Percentiles rank a stretch among this genome's conserved stretches.
Evolutionary conservation across 345 rosid genomes (phyloP).

Genomic region (Heritiera littoralis): DNA sequence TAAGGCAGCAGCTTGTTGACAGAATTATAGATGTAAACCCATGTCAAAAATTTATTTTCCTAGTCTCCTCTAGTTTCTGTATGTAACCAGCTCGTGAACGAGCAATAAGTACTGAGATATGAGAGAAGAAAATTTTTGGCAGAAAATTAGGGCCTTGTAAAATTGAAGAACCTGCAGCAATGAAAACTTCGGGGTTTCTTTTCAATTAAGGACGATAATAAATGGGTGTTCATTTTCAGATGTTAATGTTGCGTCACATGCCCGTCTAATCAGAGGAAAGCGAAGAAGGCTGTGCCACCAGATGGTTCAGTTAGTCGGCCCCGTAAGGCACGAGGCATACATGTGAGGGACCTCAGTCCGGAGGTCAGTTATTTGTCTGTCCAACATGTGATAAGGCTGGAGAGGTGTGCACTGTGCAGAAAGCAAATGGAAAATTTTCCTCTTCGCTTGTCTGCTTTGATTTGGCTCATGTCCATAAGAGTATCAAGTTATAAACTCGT

Average conservation of each 20-base stretch:
- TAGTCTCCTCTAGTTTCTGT: slow-evolving; percentile 14
- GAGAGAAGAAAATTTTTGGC: not conserved
- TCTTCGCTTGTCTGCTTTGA: too few species aligned
- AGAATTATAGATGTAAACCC: too few species aligned
- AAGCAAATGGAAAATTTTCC: not conserved
- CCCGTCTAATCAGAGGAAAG: not conserved
- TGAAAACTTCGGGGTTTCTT: not conserved
- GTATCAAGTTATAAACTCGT: too few species aligned
- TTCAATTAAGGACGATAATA: not conserved
- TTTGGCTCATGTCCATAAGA: too few species aligned
- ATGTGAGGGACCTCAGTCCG: slow-evolving; percentile 3
- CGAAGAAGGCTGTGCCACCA: not conserved
- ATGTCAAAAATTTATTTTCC: slow-evolving; percentile 25
- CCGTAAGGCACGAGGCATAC: slow-evolving; percentile 24
- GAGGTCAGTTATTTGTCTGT: slow-evolving; percentile 2
- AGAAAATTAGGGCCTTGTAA: not conserved
- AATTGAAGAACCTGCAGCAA: not conserved
- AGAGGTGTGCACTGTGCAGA: not conserved
- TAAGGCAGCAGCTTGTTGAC: not conserved
- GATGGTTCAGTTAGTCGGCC: slow-evolving; percentile 20
- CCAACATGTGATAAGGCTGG: slow-evolving; percentile 11
- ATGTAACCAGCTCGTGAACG: not conserved
- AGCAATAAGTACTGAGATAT: not conserved
- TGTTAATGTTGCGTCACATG: not conserved
- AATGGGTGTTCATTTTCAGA: not conserved